Conservation (phyloP, 176 grass and related monocot species). For the Musa acuminata region DNA sequence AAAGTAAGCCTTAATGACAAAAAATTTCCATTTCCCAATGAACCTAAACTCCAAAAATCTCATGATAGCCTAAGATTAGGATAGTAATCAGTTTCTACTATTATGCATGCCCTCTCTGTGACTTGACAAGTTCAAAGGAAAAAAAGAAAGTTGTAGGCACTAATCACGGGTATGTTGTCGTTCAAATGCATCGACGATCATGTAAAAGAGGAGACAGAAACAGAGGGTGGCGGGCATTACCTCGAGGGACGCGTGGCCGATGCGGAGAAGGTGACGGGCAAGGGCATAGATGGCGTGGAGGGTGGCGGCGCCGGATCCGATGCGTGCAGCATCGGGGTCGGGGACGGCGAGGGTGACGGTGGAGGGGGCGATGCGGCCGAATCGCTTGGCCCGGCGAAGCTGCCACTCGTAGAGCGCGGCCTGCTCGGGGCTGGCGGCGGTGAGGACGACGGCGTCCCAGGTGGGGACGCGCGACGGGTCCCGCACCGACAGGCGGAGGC, state of each 20-base stretch:
- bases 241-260: conserved; percentile 17
- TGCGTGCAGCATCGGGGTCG: conserved; percentile 73
- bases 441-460: conserved; percentile 82
- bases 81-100: no score
- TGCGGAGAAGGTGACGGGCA: conserved; percentile 37
- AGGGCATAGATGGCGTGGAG: conserved; percentile 66
- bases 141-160: no score
- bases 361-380: conserved; percentile 57
- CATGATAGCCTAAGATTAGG: no score
- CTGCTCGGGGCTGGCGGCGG: conserved; percentile 78
- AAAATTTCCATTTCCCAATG: no score
- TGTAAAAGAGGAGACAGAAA: not conserved
- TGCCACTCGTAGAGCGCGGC: conserved; percentile 67
- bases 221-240: not conserved
- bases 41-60: no score
- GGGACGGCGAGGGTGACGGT: conserved; percentile 64
- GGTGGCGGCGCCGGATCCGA: conserved; percentile 90
- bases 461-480: conserved; percentile 63
- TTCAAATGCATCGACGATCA: no score
- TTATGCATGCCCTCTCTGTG: no score
- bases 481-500: conserved; percentile 57
- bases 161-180: no score
- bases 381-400: conserved; percentile 43
- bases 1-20: not conserved
- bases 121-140: no score